Conservation (phyloP, 345 rosid species). For the Citrus glauca region DNA sequence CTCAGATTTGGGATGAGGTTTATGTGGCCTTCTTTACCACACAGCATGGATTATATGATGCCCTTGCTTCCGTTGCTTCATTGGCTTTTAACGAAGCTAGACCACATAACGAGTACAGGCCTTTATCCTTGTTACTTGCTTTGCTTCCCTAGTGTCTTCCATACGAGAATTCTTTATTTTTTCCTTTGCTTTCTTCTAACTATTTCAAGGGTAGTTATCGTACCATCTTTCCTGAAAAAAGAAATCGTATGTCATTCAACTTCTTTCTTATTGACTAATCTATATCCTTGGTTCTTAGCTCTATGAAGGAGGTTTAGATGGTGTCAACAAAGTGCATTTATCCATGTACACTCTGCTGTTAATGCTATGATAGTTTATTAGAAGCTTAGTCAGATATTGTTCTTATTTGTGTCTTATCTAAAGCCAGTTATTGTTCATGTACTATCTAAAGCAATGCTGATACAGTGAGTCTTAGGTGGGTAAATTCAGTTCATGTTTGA, state of each 20-base stretch:
- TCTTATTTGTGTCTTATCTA: not conserved
- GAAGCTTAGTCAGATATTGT: not conserved
- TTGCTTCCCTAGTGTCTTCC: not conserved
- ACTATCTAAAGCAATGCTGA: not conserved
- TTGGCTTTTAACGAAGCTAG: not conserved
- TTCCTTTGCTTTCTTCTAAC: not conserved
- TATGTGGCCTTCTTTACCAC: not conserved
- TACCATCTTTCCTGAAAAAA: not conserved
- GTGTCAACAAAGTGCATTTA: not conserved
- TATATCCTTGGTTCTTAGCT: not conserved
- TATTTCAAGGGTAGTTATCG: not conserved
- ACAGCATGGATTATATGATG: not conserved
- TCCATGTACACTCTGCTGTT: not conserved
- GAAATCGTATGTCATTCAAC: not conserved
- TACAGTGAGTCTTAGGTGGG: not conserved
- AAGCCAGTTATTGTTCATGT: not conserved
- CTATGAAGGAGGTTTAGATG: not conserved
- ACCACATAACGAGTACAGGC: not conserved
- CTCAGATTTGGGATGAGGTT: not conserved
- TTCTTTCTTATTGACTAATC: not conserved
- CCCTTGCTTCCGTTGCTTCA: not conserved
- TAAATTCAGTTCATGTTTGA: not conserved
- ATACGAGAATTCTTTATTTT: not conserved
- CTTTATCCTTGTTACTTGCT: not conserved
- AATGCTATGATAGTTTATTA: not conserved